Conservation (phyloP, 805 yeast species). For the Maudiozyma serrabonitensis region DNA sequence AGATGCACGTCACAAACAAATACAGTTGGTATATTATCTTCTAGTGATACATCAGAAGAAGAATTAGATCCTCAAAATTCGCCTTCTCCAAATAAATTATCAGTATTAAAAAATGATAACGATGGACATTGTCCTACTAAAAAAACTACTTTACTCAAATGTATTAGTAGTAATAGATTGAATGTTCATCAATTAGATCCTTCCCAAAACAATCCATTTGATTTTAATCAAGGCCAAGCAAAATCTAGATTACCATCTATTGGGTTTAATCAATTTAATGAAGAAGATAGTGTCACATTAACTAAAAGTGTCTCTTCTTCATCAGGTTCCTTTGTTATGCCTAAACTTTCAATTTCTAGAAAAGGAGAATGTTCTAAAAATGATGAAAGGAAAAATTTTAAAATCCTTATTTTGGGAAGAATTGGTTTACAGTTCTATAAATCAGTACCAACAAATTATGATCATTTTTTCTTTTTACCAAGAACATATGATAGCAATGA, state of each 20-base stretch:
- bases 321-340: conserved; percentile 27
- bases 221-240: background rate
- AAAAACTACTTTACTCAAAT: background rate
- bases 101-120: background rate
- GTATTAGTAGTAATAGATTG: background rate
- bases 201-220: too few species aligned
- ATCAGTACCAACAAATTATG: conserved; percentile 17
- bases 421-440: conserved; percentile 18
- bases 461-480: conserved; percentile 17
- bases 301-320: conserved; percentile 21
- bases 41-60: conserved; percentile 28
- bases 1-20: conserved; percentile 10
- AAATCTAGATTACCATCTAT: background rate
- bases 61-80: conserved; percentile 10
- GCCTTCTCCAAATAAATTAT: background rate
- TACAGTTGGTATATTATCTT: conserved; percentile 9
- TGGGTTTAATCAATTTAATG: background rate
- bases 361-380: background rate
- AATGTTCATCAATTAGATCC: background rate
- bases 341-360: conserved; percentile 18
- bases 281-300: conserved; percentile 10
- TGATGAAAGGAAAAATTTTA: conserved; percentile 6
- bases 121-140: background rate
- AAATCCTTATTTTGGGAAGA: conserved; percentile 21
- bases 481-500: conserved; percentile 12